Evolutionary conservation across 2,329 filamentous ascomycete genomes (phyloP).

Genomic region (Rachicladosporium sp.): DNA sequence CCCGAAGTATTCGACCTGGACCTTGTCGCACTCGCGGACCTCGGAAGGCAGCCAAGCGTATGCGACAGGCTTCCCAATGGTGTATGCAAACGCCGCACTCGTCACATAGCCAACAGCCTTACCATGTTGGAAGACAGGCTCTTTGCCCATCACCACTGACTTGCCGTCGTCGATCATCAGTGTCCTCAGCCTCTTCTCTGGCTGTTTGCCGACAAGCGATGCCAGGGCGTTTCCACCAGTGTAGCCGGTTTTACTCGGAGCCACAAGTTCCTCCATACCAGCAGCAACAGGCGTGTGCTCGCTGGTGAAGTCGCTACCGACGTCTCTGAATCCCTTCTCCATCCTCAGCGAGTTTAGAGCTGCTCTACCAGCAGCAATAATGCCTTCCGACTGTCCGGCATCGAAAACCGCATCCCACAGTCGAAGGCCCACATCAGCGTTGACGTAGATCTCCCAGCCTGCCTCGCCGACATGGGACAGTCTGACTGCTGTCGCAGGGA

Average conservation of each 20-base stretch:
- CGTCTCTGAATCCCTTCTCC: constrained; percentile 48
- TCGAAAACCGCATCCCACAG: constrained; percentile 48
- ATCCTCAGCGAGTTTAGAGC: constrained; percentile 48
- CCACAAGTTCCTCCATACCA: constrained; percentile 41
- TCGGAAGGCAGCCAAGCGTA: constrained; percentile 44
- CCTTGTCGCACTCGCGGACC: constrained; percentile 35
- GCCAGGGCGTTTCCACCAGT: constrained; percentile 41
- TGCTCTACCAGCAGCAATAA: constrained; percentile 46
- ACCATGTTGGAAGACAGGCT: constrained; percentile 43
- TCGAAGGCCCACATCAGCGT: constrained; percentile 44
- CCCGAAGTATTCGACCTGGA: constrained; percentile 53
- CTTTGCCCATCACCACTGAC: constrained; percentile 49
- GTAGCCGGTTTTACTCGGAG: constrained; percentile 36
- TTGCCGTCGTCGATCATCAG: constrained; percentile 44
- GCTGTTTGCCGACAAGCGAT: constrained; percentile 26
- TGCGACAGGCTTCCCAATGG: constrained; percentile 45
- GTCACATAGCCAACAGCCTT: constrained; percentile 45
- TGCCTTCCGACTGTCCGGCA: constrained; percentile 42
- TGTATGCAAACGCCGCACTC: constrained; percentile 49
- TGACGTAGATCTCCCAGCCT: constrained; percentile 52
- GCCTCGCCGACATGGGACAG: constrained; percentile 50
- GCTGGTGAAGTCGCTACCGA: constrained; percentile 46
- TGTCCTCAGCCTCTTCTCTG: constrained; percentile 31
- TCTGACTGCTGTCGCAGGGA: constrained; percentile 45
- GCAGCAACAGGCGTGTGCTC: constrained; percentile 51